Percentiles rank a stretch among this genome's conserved stretches.
Evolutionary conservation across 345 rosid species (phyloP).

Genomic region (Arabis hirsuta): DNA sequence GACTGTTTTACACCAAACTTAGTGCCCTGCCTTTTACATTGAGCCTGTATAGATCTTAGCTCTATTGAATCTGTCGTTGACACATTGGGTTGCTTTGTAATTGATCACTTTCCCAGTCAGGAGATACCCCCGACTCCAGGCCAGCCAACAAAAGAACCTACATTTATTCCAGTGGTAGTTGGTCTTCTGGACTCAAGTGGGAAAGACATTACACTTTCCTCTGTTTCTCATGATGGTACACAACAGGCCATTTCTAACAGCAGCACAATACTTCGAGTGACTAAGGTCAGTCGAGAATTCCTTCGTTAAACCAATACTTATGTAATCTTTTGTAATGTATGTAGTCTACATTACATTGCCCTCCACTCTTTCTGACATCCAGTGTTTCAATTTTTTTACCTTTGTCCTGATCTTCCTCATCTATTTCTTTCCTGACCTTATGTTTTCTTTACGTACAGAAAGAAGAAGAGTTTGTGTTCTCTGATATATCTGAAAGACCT

Average conservation of each 20-base stretch:
- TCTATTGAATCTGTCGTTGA: conserved; percentile 11
- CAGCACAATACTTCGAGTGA: conserved; percentile 76
- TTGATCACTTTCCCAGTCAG: conserved; percentile 61
- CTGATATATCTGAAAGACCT: conserved; percentile 74
- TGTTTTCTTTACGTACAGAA: conserved; percentile 58
- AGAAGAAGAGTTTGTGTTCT: conserved; percentile 92
- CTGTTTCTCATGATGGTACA: conserved; percentile 69
- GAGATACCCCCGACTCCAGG: conserved; percentile 89
- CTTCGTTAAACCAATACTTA: conserved; percentile 1
- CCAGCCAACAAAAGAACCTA: conserved; percentile 85
- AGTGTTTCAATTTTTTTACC: neutral
- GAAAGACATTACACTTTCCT: conserved; percentile 74
- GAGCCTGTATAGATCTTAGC: neutral
- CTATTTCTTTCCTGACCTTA: neutral
- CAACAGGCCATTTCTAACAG: conserved; percentile 55
- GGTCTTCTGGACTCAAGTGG: conserved; percentile 85
- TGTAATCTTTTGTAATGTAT: conserved; percentile 22
- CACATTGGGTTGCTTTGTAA: conserved; percentile 19
- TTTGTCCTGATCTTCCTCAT: conserved; percentile 21
- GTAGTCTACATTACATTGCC: neutral
- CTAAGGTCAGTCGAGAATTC: conserved; percentile 61
- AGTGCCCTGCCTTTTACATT: neutral
- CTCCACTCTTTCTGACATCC: neutral
- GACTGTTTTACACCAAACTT: neutral
- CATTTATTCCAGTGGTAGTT: conserved; percentile 82